Base-by-base conservation (phyloP, 225 moss, liverwort and hornwort species). In the Rhytidiadelphus loreus region DNA sequence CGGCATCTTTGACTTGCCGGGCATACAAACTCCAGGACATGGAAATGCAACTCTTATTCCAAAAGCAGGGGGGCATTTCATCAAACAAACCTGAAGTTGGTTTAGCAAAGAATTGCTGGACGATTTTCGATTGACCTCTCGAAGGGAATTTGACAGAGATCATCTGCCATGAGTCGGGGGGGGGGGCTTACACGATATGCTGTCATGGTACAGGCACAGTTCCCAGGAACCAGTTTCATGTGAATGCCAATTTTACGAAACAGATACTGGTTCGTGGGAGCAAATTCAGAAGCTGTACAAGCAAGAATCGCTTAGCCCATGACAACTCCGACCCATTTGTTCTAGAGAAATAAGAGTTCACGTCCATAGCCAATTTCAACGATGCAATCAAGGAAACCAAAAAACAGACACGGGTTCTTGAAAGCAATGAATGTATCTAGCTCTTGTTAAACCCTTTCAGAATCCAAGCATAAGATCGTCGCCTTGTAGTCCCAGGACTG, bases 191-290 rank as follows among this genome's bases (percentile, higher is more conserved):
- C 95, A 39, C 39, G 6, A 4, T 92, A 93, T 19, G 94, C 93
- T 37, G 95, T 83, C 52, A 95, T 95, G 16, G 93, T 94, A 78
- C 94, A 91, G 18, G 91, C 94, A 11, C 91, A 95, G 62, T 95
- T 59, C 37, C 88, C 89, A 22, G 90, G 91, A 14, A 95, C 94
- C 23, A 96, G 87, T 86, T 94, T 89, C 82, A 94, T 90, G 43
- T 89, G 69, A 46, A 90, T 87, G 18, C 87, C 93, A 74, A 93
- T 93, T 48, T 89, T 92, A 44, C 95, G 92, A 65, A 93, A 95
- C 25, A 96, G 85, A 62, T 95, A 93, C 70, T 83, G 48, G 88
- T 90, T 74, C 70, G 86, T 90, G 65, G 90, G 26, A 71, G 26
- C 26, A 43, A 28, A 71, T 43, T 26, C 71, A 71, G 71, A 71